Percentiles rank a stretch among this genome's conserved stretches.
Evolutionary conservation across 257 asterid genomes (phyloP).

Genomic region (Penstemon davidsonii): DNA sequence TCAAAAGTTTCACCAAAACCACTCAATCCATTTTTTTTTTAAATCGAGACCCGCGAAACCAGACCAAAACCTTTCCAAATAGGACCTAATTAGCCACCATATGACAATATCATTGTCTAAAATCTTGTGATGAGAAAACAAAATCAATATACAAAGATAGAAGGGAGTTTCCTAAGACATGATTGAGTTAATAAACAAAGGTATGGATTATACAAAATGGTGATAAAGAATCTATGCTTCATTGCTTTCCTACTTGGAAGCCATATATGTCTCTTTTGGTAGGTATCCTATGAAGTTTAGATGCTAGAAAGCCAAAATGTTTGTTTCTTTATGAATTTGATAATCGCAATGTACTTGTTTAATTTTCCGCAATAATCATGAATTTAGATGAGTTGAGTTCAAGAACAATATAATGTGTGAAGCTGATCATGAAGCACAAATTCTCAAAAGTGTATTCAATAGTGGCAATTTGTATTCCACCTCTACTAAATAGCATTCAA

Average conservation of each 20-base stretch:
- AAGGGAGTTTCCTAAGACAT: not conserved
- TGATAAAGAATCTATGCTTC: conserved; percentile 26
- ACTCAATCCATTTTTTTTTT: too few relatives aligned
- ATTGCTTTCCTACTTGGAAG: conserved; percentile 39
- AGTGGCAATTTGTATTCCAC: too few relatives aligned
- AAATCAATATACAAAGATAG: not conserved
- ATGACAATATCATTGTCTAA: not conserved
- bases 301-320: conserved; percentile 1
- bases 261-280: conserved; percentile 24
- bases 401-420: not conserved
- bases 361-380: conserved; percentile 15
- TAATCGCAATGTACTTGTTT: conserved; percentile 20
- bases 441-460: too few relatives aligned
- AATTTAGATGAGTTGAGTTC: conserved; percentile 10
- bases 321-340: not conserved
- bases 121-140: not conserved
- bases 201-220: conserved; percentile 24
- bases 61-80: too few relatives aligned
- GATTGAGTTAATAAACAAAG: conserved; percentile 10
- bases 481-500: too few relatives aligned
- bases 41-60: too few relatives aligned
- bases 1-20: too few relatives aligned
- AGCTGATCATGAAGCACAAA: too few relatives aligned
- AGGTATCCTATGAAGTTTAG: conserved; percentile 13
- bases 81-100: not conserved